These are phyloP conservation scores for Byssothecium circinans DNA, from an alignment of 2,329 filamentous ascomycete genomes.

Conservation along the genomic window DNA sequence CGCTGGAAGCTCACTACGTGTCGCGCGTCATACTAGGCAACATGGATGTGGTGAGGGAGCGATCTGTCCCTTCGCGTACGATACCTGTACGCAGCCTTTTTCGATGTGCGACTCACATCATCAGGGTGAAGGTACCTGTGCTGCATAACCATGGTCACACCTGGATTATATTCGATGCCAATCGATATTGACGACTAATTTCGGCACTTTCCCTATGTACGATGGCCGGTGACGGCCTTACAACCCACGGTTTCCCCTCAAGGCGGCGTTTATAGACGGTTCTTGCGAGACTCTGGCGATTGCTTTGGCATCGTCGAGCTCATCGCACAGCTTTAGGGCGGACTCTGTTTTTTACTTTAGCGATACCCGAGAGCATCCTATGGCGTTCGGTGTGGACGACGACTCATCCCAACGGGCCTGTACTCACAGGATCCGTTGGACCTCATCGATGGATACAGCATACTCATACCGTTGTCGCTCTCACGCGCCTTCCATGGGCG, in stretches of 20 bases:
- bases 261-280: background rate
- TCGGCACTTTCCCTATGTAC: background rate
- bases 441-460: no score
- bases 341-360: background rate
- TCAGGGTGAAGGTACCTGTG: background rate
- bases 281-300: conserved; percentile 1
- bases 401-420: conserved; percentile 1
- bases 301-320: conserved; percentile 10
- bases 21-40: no score
- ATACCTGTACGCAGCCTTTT: background rate
- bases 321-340: conserved; percentile 9
- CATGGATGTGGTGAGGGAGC: background rate
- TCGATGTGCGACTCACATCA: background rate
- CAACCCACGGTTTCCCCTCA: background rate
- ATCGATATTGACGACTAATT: background rate
- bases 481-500: background rate
- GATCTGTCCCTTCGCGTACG: background rate
- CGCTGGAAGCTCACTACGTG: no score
- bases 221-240: background rate
- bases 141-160: background rate
- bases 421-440: no score
- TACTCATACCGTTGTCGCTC: background rate
- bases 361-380: conserved; percentile 3
- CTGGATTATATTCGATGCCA: background rate
- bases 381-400: conserved; percentile 1